Percentiles rank a stretch among this genome's conserved stretches.
Evolutionary conservation across 768 basidiomycete genomes (phyloP).

Genomic region (Leccinum imitatum): DNA sequence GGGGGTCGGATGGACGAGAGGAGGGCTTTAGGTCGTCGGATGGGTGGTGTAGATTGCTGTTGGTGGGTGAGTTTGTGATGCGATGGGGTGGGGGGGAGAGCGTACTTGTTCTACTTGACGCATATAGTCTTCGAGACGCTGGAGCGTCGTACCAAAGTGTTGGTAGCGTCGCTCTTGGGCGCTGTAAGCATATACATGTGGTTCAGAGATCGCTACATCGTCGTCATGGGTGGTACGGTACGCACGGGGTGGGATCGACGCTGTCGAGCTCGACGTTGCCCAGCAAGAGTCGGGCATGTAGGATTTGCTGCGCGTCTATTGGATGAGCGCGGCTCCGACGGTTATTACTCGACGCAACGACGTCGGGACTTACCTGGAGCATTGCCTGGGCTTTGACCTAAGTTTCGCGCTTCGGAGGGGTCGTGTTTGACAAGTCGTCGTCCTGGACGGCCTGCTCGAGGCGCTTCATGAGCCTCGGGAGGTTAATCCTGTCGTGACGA

Average conservation of each 20-base stretch:
- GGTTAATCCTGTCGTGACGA: conserved; percentile 66
- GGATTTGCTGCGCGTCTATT: conserved; percentile 38
- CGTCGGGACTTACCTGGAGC: conserved; percentile 48
- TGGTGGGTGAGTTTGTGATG: not conserved
- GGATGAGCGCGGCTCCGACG: not conserved
- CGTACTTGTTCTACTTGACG: conserved; percentile 53
- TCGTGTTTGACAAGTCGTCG: conserved; percentile 35
- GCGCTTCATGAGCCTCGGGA: conserved; percentile 56
- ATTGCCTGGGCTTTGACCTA: conserved; percentile 59
- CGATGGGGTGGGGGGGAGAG: not conserved
- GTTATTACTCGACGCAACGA: not conserved
- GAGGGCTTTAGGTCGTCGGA: conserved; percentile 44
- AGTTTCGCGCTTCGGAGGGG: conserved; percentile 26
- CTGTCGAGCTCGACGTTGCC: conserved; percentile 57
- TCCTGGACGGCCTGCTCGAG: conserved; percentile 54
- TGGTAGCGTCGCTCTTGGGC: conserved; percentile 43
- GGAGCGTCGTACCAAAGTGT: conserved; percentile 50
- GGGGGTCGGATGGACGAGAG: conserved; percentile 57
- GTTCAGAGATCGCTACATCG: not conserved
- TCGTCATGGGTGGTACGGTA: conserved; percentile 9
- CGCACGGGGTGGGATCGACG: conserved; percentile 44
- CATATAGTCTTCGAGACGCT: conserved; percentile 53
- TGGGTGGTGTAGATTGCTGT: conserved; percentile 44
- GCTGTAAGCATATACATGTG: conserved; percentile 27
- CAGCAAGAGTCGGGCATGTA: conserved; percentile 55